These are phyloP conservation scores for Amanita inopinata DNA, from an alignment of 768 basidiomycete species.

Conservation along the genomic window DNA sequence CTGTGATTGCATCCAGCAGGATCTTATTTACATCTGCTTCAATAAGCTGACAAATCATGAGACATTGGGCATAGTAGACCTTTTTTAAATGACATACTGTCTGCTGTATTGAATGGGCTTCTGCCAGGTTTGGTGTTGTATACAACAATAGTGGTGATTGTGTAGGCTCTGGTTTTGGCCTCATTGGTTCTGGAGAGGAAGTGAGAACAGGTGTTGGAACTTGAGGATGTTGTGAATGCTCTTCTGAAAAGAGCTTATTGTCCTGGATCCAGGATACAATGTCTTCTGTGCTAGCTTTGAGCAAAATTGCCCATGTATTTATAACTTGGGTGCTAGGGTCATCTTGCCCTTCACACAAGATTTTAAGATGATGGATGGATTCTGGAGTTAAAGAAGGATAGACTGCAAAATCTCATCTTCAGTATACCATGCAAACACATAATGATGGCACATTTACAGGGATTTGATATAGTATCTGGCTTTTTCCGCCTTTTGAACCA, in stretches of 20 bases:
- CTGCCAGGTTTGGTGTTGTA: background rate
- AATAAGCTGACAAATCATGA: background rate
- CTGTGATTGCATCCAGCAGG: background rate
- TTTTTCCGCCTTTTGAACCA: conserved; percentile 15
- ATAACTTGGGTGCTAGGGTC: conserved; percentile 19
- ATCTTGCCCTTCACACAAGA: conserved; percentile 15
- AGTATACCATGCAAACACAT: background rate
- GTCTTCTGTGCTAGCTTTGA: conserved; percentile 15
- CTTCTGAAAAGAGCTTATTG: conserved; percentile 3
- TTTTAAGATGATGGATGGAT: conserved; percentile 16
- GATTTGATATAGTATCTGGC: background rate
- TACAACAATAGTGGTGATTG: conserved; percentile 2
- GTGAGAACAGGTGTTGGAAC: conserved; percentile 9
- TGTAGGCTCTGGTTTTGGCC: background rate
- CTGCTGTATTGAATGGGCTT: background rate
- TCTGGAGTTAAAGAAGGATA: conserved; percentile 16
- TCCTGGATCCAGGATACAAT: conserved; percentile 16
- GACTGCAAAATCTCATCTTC: background rate
- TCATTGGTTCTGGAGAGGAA: conserved; percentile 3
- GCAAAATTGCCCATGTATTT: conserved; percentile 22
- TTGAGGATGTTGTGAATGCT: conserved; percentile 1
- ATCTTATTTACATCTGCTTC: background rate
- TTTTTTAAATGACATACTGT: background rate
- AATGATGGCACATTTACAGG: background rate
- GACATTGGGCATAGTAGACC: background rate